A percentile compares a stretch with the other conserved stretches of the same genome.
Conservation (phyloP, 306 rosid species). For the Nissolia schottii region DNA sequence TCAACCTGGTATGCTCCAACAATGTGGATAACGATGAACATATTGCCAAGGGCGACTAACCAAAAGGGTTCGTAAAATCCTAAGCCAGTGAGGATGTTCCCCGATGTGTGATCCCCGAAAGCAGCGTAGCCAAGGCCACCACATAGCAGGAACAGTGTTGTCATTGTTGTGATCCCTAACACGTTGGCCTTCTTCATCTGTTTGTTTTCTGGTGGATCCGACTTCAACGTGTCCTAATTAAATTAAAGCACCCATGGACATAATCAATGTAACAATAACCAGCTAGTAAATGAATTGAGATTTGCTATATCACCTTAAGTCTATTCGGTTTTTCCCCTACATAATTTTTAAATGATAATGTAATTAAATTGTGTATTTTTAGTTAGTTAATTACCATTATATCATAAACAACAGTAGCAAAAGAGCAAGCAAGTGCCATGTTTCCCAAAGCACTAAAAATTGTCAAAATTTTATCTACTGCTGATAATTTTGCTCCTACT, state of each 20-base stretch:
- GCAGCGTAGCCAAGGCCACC: slow-evolving; percentile 64
- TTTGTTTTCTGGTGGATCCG: slow-evolving; percentile 54
- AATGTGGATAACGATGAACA: slow-evolving; percentile 48
- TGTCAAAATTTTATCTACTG: slow-evolving; percentile 47
- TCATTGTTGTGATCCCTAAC: slow-evolving; percentile 43
- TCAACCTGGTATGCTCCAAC: slow-evolving; percentile 59
- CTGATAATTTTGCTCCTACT: slow-evolving; percentile 32
- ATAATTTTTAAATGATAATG: not conserved
- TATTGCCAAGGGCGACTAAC: slow-evolving; percentile 48
- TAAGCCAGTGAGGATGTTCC: slow-evolving; percentile 58
- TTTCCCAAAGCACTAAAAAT: slow-evolving; percentile 59
- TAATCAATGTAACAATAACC: too few species aligned
- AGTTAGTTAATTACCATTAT: too few species aligned
- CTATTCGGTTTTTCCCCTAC: not conserved
- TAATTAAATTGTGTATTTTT: not conserved
- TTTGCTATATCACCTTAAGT: not conserved
- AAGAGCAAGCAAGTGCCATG: slow-evolving; percentile 65
- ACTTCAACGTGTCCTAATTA: slow-evolving; percentile 61
- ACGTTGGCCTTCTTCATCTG: slow-evolving; percentile 53
- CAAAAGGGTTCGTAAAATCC: slow-evolving; percentile 53
- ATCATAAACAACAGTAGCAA: slow-evolving; percentile 42
- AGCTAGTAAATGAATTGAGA: not conserved
- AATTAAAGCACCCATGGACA: not conserved
- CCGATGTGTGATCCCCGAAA: slow-evolving; percentile 50
- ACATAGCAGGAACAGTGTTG: slow-evolving; percentile 31